Conservation (phyloP, 768 basidiomycete genomes). For the Phanerodontia chrysosporium region DNA sequence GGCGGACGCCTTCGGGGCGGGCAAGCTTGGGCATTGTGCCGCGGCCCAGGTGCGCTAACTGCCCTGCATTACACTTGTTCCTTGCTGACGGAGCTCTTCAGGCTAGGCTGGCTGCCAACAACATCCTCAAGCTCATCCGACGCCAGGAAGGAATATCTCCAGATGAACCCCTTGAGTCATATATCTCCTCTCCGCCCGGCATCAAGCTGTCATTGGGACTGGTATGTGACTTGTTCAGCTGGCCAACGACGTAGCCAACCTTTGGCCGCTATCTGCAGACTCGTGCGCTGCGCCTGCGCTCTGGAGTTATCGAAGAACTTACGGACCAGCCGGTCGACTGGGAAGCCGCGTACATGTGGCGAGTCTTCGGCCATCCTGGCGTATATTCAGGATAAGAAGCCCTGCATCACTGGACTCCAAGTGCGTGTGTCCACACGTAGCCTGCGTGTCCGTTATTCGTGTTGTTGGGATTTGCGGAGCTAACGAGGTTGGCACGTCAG, state of each 20-base stretch:
- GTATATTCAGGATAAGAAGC: background rate
- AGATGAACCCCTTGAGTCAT: conserved; percentile 33
- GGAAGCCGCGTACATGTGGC: conserved; percentile 44
- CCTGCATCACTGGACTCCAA: no score
- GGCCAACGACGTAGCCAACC: background rate
- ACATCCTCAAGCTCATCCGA: conserved; percentile 43
- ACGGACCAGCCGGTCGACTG: conserved; percentile 43
- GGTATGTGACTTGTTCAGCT: conserved; percentile 28
- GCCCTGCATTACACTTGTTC: background rate
- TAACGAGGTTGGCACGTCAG: no score
- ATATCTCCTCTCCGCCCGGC: conserved; percentile 42
- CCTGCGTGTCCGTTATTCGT: no score
- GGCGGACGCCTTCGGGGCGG: conserved; percentile 61
- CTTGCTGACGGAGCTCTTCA: conserved; percentile 21
- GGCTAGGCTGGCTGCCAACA: conserved; percentile 49
- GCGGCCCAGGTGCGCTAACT: conserved; percentile 37
- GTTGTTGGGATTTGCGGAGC: no score
- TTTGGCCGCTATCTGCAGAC: background rate
- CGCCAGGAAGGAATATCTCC: conserved; percentile 8
- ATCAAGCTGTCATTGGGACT: conserved; percentile 64
- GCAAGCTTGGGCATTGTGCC: conserved; percentile 54
- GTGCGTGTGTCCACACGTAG: no score
- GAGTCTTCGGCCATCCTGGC: conserved; percentile 20
- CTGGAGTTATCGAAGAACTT: conserved; percentile 33
- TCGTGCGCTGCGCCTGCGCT: background rate